A percentile compares a stretch with the other conserved stretches of the same genome.
Evolutionary conservation across 73 alveolate genomes (phyloP).

Genomic region (Tetrahymena thermophila): DNA sequence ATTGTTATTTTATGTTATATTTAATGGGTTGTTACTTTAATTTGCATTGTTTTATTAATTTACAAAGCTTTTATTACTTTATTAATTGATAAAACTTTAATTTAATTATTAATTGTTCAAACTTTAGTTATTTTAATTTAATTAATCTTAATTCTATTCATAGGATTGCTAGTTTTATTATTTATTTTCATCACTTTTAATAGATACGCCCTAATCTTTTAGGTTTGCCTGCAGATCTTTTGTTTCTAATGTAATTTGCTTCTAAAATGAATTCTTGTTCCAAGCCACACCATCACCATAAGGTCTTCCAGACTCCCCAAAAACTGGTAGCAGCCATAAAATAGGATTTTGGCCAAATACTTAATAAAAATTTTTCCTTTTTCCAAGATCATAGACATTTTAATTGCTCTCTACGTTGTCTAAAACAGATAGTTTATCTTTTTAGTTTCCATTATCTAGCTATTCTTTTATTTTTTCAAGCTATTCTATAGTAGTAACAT

Average conservation of each 20-base stretch:
- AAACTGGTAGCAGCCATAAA: conserved; percentile 30
- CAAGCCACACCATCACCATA: conserved; percentile 41
- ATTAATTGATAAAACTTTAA: neutral
- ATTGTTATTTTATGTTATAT: neutral
- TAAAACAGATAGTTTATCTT: conserved; percentile 61
- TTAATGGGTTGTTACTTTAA: neutral
- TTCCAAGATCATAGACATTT: conserved; percentile 10
- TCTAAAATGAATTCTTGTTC: neutral
- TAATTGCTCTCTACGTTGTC: conserved; percentile 27
- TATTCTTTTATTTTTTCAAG: conserved; percentile 27
- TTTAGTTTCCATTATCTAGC: conserved; percentile 37
- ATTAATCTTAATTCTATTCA: neutral
- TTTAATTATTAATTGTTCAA: too few relatives aligned
- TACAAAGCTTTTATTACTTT: neutral
- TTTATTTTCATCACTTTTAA: neutral
- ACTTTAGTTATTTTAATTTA: neutral
- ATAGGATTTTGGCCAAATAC: conserved; percentile 31
- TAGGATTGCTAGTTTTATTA: neutral
- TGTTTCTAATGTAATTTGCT: neutral
- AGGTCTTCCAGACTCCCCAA: conserved; percentile 31
- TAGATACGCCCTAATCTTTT: neutral
- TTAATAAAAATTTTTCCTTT: conserved; percentile 2
- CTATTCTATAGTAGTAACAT: conserved; percentile 48
- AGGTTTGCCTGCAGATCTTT: neutral
- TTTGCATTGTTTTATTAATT: neutral